These are phyloP conservation scores for Saccharomyces jurei DNA, from an alignment of 805 yeast genomes.

Conservation along the genomic window DNA sequence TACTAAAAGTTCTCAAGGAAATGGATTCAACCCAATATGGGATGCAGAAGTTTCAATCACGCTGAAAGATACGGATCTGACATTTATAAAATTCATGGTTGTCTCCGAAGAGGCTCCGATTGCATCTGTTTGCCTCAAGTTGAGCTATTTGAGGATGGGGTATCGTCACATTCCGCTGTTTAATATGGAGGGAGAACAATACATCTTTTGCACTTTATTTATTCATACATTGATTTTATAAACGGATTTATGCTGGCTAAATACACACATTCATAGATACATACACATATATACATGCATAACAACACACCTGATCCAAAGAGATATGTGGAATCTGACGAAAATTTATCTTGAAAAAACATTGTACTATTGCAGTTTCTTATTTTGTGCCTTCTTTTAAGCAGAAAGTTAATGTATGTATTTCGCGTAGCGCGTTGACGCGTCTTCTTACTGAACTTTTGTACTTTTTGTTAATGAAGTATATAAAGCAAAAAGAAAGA, in stretches of 20 bases:
- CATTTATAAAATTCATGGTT: conserved; percentile 49
- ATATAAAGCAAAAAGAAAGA: background rate
- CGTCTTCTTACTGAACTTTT: background rate
- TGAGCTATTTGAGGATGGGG: conserved; percentile 64
- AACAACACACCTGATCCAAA: background rate
- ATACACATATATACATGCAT: background rate
- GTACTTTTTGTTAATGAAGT: background rate
- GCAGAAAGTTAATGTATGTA: background rate
- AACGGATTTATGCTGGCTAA: background rate
- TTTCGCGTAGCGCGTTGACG: background rate
- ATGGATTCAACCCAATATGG: conserved; percentile 90
- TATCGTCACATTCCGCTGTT: conserved; percentile 74
- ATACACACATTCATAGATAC: background rate
- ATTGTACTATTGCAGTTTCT: background rate
- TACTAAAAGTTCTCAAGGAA: conserved; percentile 39
- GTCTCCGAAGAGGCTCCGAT: conserved; percentile 37
- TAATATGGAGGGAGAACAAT: conserved; percentile 76
- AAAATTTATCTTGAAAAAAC: background rate
- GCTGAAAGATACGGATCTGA: conserved; percentile 35
- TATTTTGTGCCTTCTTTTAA: background rate
- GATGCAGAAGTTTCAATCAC: conserved; percentile 42
- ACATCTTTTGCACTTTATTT: conserved; percentile 49
- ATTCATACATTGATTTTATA: conserved; percentile 20
- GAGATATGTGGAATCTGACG: background rate
- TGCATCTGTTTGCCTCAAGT: conserved; percentile 55